phyloP scores from a whole-genome alignment of 352 stramenopile genomes.

The Lagenidium giganteum region DNA sequence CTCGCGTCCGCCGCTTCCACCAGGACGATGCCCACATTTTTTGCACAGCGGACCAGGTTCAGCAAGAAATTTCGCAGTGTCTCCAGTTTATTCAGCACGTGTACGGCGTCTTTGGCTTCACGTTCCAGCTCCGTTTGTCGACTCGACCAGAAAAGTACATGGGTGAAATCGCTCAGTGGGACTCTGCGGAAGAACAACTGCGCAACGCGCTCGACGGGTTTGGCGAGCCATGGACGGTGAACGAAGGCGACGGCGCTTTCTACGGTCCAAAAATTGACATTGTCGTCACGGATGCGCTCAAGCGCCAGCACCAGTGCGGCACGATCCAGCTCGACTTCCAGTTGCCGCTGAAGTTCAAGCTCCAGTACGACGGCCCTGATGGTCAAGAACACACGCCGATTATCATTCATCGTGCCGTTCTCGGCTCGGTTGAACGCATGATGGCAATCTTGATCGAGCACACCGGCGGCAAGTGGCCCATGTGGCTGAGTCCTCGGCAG shows the following conservation, averaged over 20 bases:
- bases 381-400: constrained; percentile 91
- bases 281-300: constrained; percentile 95
- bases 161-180: constrained; percentile 92
- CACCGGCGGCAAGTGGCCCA: constrained; percentile 93
- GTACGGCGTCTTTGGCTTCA: constrained; percentile 94
- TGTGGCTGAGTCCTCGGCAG: constrained; percentile 92
- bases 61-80: constrained; percentile 93
- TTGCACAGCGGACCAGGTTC: constrained; percentile 93
- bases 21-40: constrained; percentile 99
- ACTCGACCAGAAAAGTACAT: constrained; percentile 95
- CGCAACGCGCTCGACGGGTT: constrained; percentile 61
- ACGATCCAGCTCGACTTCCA: constrained; percentile 99
- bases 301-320: constrained; percentile 95
- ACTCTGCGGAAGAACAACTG: constrained; percentile 84
- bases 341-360: constrained; percentile 94
- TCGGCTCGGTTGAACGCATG: constrained; percentile 97
- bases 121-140: constrained; percentile 91
- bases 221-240: constrained; percentile 74
- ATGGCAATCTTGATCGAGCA: constrained; percentile 98
- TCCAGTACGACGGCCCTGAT: constrained; percentile 90
- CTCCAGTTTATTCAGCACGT: constrained; percentile 94
- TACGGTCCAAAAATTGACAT: constrained; percentile 99
- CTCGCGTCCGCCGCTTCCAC: constrained; percentile 96
- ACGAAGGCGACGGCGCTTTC: constrained; percentile 95
- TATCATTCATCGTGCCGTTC: constrained; percentile 97